Percentiles rank a stretch among this genome's conserved stretches.
phyloP scores from a whole-genome alignment of 768 basidiomycete species.

The Pleurotus cornucopiae region DNA sequence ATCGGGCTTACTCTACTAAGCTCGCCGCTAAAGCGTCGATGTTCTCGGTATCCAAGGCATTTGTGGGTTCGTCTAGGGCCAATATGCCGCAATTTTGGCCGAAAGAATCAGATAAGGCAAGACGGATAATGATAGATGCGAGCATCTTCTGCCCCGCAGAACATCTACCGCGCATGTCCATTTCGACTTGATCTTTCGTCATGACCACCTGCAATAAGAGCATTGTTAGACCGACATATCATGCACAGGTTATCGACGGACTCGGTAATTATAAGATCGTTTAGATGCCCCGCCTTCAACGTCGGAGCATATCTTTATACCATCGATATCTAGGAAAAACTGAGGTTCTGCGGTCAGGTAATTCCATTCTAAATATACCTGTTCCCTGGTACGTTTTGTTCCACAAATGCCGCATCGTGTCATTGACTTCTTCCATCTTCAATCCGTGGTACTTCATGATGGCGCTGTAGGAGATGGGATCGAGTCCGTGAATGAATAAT shows the following conservation, averaged over 20 bases:
- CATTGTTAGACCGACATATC: conserved; percentile 8
- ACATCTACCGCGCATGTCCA: conserved; percentile 99
- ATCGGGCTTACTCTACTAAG: conserved; percentile 75
- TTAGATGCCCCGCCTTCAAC: conserved; percentile 87
- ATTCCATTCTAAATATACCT: conserved; percentile 38
- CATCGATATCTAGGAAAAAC: conserved; percentile 79
- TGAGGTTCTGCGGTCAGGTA: too few species aligned
- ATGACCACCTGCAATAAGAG: conserved; percentile 76
- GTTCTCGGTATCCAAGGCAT: conserved; percentile 93
- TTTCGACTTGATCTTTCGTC: conserved; percentile 98
- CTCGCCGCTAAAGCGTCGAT: conserved; percentile 91
- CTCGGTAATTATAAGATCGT: conserved; percentile 95
- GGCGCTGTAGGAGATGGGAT: conserved; percentile 48
- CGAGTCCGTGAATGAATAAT: background rate
- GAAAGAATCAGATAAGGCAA: conserved; percentile 96
- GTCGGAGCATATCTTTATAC: conserved; percentile 92
- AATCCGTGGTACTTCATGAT: conserved; percentile 98
- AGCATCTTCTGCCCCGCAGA: conserved; percentile 99
- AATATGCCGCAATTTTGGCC: conserved; percentile 97
- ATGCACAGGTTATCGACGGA: conserved; percentile 29
- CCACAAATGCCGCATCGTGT: conserved; percentile 96
- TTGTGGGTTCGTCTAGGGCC: conserved; percentile 96
- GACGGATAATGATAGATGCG: conserved; percentile 95
- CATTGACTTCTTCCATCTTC: conserved; percentile 99
- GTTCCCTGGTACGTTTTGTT: conserved; percentile 99